Conservation (phyloP, 1,139 yeast genomes). For the Lodderomyces pseudojiufengensis region DNA sequence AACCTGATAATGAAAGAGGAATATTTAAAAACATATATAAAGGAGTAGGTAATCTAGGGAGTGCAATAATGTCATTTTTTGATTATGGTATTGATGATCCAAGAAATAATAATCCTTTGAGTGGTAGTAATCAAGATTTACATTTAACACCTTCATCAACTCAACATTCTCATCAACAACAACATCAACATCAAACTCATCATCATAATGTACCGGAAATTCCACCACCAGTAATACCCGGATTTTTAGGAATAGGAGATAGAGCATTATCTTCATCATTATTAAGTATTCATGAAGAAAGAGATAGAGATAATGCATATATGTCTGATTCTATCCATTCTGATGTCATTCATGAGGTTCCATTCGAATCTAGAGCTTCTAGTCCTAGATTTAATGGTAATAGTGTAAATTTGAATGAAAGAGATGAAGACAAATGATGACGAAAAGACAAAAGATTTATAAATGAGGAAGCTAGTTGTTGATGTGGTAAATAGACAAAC, state of each 20-base stretch:
- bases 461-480: too few relatives aligned
- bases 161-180: slow-evolving; percentile 2
- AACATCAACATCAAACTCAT: background rate
- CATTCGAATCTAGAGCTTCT: slow-evolving; percentile 12
- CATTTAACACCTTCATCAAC: background rate
- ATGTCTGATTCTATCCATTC: slow-evolving; percentile 5
- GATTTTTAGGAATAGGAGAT: slow-evolving; percentile 19
- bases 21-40: slow-evolving; percentile 16
- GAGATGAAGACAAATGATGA: slow-evolving; percentile 14
- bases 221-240: slow-evolving; percentile 14
- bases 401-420: slow-evolving; percentile 16
- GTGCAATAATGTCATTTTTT: slow-evolving; percentile 40
- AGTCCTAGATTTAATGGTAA: slow-evolving; percentile 25
- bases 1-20: slow-evolving; percentile 14
- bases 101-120: slow-evolving; percentile 3
- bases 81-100: slow-evolving; percentile 35
- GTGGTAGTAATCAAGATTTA: background rate
- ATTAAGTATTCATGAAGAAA: slow-evolving; percentile 15
- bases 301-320: background rate
- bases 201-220: slow-evolving; percentile 4
- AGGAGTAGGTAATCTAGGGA: slow-evolving; percentile 18
- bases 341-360: background rate
- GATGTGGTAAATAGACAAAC: too few relatives aligned
- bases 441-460: too few relatives aligned
- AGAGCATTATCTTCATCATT: slow-evolving; percentile 17